phyloP scores from a whole-genome alignment of 1,284 basidiomycete genomes.

The Coniferiporia weirii region DNA sequence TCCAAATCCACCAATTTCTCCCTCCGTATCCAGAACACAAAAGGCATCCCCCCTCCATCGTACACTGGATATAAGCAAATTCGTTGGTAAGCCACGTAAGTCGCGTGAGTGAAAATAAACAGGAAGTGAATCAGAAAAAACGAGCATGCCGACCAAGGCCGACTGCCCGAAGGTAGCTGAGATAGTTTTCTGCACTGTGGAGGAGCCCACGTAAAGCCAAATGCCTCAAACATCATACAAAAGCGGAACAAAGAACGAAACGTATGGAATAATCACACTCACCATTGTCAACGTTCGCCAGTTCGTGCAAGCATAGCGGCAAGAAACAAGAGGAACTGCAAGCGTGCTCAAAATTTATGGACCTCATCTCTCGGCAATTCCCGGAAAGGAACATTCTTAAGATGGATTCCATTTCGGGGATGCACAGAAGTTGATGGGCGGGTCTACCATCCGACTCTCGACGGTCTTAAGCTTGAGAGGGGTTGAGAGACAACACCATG shows the following conservation, averaged over 20 bases:
- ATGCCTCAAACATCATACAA: conserved; percentile 84
- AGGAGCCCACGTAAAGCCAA: conserved; percentile 76
- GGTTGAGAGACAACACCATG: no score
- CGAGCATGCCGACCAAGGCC: conserved; percentile 35
- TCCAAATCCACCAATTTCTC: no score
- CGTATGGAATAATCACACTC: not conserved
- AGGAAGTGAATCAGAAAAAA: conserved; percentile 10
- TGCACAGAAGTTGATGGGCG: no score
- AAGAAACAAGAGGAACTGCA: not conserved
- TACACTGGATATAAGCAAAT: conserved; percentile 1
- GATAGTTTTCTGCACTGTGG: conserved; percentile 54
- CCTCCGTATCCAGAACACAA: no score
- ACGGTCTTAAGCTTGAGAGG: no score
- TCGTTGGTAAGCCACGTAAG: not conserved
- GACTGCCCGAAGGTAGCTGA: conserved; percentile 55
- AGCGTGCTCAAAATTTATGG: not conserved
- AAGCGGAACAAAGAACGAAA: conserved; percentile 4
- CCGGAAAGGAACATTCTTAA: no score
- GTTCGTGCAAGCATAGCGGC: not conserved
- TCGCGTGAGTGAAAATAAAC: not conserved
- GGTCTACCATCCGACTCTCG: no score
- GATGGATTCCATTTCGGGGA: no score
- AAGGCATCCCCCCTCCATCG: not conserved
- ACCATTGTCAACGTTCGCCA: not conserved
- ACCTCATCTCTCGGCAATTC: not conserved